Evolutionary conservation across 495 filamentous ascomycete genomes (phyloP), one percentile per base, ranked within the genome.

Genomic region (Xylaria longipes): DNA sequence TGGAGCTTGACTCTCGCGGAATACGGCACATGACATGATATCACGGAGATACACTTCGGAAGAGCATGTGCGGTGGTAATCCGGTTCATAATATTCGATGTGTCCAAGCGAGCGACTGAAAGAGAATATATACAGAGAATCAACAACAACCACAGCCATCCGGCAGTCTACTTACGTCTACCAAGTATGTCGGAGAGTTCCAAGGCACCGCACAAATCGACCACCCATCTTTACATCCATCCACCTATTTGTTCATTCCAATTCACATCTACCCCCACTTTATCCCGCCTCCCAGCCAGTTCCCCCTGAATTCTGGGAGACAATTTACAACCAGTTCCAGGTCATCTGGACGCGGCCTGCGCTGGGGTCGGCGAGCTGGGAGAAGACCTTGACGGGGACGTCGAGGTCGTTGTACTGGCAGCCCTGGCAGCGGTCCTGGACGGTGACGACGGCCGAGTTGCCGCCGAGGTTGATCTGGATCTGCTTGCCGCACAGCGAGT

Each of bases 331-430:
- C 71, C 71, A 79, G 33, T 76, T 60, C 81, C 81, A 82, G 29
- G 71, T 74, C 45, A 79, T 77, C 43, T 69, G 37, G 45, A 79
- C 63, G 17, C 72, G 58, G 37, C 79, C 79, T 2, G 17, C 20
- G 25, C 6, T 61, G 14, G 72, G 43, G 20, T 56, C 12, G 33
- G 72, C 74, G 3, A 81, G 66, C 15, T 20, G 5, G 64, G 84
- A 79, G 79, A 94, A 95, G 20, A 90, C 87, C 3, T 76, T 77
- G 7, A 84, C 79, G 20, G 87, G 89, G 22, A 93, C 85, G 83
- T 95, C 93, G 20, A 80, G 67, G 52, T 75, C 75, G 50, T 67
- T 46, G 20, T 6, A 7, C 15, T 43, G 11, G 72, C 78, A 77
- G 39, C 37, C 73, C 1, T 29, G 15, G 74, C 79, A 81, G 39